Evolutionary conservation across 345 rosid species (phyloP).

Genomic region (Syzygium aqueum): DNA sequence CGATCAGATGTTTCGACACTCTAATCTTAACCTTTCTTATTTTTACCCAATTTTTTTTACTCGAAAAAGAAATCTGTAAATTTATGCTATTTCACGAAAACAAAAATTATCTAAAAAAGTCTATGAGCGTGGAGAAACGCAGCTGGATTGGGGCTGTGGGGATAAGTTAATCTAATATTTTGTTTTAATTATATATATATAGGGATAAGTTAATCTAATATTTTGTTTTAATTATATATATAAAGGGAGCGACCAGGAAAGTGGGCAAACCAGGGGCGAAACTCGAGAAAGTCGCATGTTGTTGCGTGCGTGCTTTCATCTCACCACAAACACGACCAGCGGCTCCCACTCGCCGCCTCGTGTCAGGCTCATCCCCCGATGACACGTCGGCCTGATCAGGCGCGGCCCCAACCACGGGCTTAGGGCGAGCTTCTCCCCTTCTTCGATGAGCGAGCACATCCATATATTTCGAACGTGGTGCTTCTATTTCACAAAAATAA

Average conservation of each 20-base stretch:
- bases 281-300: neutral
- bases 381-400: neutral
- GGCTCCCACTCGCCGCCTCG: constrained; percentile 28
- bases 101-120: neutral
- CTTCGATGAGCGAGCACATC: too few species aligned
- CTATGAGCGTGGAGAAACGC: neutral
- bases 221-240: too few species aligned
- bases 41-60: neutral
- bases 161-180: too few species aligned
- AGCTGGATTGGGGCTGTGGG: neutral
- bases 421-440: neutral
- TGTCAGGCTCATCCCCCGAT: neutral
- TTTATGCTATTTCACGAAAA: neutral
- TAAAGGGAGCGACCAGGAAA: neutral
- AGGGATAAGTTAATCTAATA: neutral
- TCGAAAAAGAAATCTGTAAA: neutral
- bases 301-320: neutral
- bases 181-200: too few species aligned
- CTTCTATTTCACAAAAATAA: too few species aligned
- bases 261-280: neutral
- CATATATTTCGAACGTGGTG: too few species aligned
- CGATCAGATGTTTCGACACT: neutral
- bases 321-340: neutral
- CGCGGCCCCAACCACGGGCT: neutral
- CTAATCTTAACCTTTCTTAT: neutral